Percentiles rank a stretch among this genome's conserved stretches.
phyloP scores from a whole-genome alignment of 129 eudicot genomes.

The Ambrosia artemisiifolia region DNA sequence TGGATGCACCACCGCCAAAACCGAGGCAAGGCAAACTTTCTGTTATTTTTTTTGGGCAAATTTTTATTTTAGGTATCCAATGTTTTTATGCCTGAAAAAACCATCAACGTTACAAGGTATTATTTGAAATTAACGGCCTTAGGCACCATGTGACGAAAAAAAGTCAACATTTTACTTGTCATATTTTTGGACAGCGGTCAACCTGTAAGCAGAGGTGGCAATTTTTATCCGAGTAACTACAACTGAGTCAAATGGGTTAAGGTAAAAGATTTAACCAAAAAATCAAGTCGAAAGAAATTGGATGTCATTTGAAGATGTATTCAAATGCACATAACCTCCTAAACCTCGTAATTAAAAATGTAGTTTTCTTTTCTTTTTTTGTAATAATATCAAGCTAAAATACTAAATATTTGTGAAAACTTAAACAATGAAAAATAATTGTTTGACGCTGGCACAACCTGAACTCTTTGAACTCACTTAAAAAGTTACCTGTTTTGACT shows the following conservation, averaged over 20 bases:
- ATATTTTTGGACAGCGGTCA: neutral
- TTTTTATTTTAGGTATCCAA: neutral
- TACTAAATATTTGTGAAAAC: neutral
- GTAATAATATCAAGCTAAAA: neutral
- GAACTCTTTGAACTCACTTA: neutral
- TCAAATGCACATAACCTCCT: neutral
- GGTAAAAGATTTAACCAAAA: neutral
- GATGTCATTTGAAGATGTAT: neutral
- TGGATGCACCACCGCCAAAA: slow-evolving; percentile 53
- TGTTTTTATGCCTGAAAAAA: neutral
- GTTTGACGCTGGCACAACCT: neutral
- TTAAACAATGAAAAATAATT: neutral
- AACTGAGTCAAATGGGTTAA: neutral
- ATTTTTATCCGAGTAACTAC: neutral
- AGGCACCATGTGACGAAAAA: neutral
- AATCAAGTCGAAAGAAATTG: neutral
- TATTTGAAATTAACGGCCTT: neutral
- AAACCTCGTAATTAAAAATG: neutral
- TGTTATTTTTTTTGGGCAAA: neutral
- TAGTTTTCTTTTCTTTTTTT: neutral
- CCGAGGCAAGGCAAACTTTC: slow-evolving; percentile 40
- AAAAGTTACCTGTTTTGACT: neutral
- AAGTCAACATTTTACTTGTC: neutral
- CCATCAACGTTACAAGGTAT: neutral
- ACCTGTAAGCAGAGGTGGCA: neutral